phyloP scores from a whole-genome alignment of 1,284 basidiomycete genomes.

The Cutaneotrichosporon sp. region DNA sequence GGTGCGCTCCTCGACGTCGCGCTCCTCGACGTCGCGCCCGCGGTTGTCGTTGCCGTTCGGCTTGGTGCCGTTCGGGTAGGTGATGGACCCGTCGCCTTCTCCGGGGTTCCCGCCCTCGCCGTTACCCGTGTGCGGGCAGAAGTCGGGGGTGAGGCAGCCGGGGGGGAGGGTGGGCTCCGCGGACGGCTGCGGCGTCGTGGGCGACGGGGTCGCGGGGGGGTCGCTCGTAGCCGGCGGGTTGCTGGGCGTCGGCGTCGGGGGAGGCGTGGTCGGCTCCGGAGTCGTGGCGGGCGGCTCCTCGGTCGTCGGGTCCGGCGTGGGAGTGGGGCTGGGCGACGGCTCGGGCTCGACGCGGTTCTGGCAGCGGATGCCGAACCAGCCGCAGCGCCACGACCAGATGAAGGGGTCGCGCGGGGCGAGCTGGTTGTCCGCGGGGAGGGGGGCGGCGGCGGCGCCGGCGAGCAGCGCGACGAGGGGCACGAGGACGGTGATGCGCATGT shows the following conservation, averaged over 20 bases:
- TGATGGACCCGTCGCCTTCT: neutral
- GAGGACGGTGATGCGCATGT: conserved; percentile 1
- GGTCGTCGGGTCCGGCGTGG: neutral
- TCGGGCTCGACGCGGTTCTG: neutral
- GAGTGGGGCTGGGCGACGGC: neutral
- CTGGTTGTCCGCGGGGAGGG: neutral
- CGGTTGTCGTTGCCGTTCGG: neutral
- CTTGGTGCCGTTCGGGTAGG: neutral
- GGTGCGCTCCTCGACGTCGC: neutral
- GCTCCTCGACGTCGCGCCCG: neutral
- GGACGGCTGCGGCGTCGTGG: neutral
- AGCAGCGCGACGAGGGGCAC: neutral
- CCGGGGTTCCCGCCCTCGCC: conserved; percentile 2
- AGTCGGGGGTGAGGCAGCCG: neutral
- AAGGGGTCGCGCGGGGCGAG: neutral
- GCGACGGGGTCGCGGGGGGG: neutral
- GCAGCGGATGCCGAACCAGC: conserved; percentile 3
- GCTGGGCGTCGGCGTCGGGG: neutral
- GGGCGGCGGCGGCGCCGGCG: neutral
- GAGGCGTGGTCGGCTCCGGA: neutral
- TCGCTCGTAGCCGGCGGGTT: neutral
- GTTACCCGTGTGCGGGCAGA: neutral
- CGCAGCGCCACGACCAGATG: neutral
- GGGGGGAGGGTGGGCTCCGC: neutral
- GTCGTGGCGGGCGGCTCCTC: too few species aligned